Evolutionary conservation across 2,329 filamentous ascomycete genomes (phyloP).

Genomic region (Penicillium sp.): DNA sequence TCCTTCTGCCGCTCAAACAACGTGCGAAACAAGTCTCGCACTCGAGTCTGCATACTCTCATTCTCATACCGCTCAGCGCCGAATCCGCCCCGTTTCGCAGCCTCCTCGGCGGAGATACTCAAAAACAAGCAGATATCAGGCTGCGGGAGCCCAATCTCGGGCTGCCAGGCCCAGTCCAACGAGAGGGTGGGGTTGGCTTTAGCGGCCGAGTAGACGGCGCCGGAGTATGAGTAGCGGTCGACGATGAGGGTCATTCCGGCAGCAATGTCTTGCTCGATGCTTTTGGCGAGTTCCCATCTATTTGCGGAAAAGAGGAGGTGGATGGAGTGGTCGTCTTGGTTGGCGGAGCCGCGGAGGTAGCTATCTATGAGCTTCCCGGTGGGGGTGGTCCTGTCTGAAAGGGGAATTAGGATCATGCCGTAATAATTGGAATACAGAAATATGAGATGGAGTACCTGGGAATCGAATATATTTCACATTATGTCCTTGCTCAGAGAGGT

Average conservation of each 20-base stretch:
- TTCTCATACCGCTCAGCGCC: slow-evolving; percentile 90
- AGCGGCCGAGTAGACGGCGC: slow-evolving; percentile 89
- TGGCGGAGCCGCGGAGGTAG: slow-evolving; percentile 74
- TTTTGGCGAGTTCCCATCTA: slow-evolving; percentile 72
- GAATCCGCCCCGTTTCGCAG: slow-evolving; percentile 80
- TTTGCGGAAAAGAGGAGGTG: slow-evolving; percentile 92
- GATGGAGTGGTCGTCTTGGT: slow-evolving; percentile 86
- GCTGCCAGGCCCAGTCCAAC: slow-evolving; percentile 80
- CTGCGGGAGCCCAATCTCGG: slow-evolving; percentile 83
- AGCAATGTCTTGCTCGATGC: slow-evolving; percentile 58
- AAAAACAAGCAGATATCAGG: slow-evolving; percentile 90
- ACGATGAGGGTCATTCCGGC: slow-evolving; percentile 78
- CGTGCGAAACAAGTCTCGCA: slow-evolving; percentile 73
- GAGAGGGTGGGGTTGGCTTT: slow-evolving; percentile 75
- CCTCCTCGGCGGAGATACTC: slow-evolving; percentile 75
- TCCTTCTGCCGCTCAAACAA: slow-evolving; percentile 56
- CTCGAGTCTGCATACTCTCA: slow-evolving; percentile 78
- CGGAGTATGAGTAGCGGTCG: slow-evolving; percentile 94
- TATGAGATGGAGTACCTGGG: slow-evolving; percentile 58
- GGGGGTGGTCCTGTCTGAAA: slow-evolving; percentile 75
- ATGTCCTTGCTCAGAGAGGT: slow-evolving; percentile 58
- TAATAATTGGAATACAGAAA: neutral
- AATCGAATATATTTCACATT: slow-evolving; percentile 67
- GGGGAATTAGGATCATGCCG: slow-evolving; percentile 21
- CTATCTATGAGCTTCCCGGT: slow-evolving; percentile 86